A percentile compares a stretch with the other conserved stretches of the same genome.
Evolutionary conservation across 441 rosid species (phyloP).

Genomic region (Pelargonium myrrhifolium): DNA sequence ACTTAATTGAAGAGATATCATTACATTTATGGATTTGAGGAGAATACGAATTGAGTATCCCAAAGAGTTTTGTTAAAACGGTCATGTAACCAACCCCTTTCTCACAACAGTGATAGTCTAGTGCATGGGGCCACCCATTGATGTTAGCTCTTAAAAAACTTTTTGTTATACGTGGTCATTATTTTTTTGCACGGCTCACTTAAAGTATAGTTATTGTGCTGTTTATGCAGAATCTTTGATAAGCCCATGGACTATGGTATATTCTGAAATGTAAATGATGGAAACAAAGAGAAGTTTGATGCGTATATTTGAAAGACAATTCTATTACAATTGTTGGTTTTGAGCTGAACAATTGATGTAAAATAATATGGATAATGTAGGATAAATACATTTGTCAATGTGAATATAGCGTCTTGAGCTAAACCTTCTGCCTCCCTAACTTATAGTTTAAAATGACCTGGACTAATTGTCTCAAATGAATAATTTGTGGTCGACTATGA

Average conservation of each 20-base stretch:
- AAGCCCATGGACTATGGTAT: background rate
- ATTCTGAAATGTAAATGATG: background rate
- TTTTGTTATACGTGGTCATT: background rate
- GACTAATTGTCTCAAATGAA: background rate
- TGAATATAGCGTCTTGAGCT: background rate
- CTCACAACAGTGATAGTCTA: too few relatives aligned
- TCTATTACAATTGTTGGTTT: too few relatives aligned
- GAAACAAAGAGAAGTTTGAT: background rate
- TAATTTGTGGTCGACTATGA: background rate
- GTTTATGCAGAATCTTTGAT: background rate
- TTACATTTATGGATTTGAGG: too few relatives aligned
- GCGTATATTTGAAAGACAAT: background rate
- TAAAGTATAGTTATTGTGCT: background rate
- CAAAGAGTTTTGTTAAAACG: too few relatives aligned
- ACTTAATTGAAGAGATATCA: too few relatives aligned
- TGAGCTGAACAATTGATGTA: background rate
- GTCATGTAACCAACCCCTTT: too few relatives aligned
- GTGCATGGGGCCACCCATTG: too few relatives aligned
- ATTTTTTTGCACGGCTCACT: background rate
- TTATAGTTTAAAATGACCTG: background rate
- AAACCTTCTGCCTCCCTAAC: background rate
- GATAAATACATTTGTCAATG: too few relatives aligned
- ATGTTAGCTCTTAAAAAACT: background rate
- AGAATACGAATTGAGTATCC: too few relatives aligned
- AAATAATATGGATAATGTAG: background rate